These are phyloP conservation scores for Trichophyton verrucosum DNA, from an alignment of 2,329 filamentous ascomycete species.

Conservation along the genomic window DNA sequence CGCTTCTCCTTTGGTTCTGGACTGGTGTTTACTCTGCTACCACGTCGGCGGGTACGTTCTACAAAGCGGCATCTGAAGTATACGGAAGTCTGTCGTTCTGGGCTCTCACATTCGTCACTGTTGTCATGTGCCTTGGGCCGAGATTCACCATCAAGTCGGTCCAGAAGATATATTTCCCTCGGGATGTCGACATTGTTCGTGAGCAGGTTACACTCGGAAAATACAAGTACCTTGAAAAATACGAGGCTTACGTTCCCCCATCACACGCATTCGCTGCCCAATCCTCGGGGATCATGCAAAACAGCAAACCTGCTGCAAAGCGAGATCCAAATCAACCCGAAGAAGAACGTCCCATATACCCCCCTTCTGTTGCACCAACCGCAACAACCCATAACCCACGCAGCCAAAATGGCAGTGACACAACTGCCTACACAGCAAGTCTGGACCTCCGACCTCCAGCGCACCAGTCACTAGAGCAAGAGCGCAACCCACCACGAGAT, in stretches of 20 bases:
- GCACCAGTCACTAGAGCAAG: constrained; percentile 47
- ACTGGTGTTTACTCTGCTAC: constrained; percentile 72
- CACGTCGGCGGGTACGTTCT: constrained; percentile 52
- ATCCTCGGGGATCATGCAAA: constrained; percentile 27
- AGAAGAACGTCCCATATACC: constrained; percentile 84
- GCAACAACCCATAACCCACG: constrained; percentile 64
- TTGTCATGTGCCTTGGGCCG: constrained; percentile 72
- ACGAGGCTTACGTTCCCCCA: constrained; percentile 41
- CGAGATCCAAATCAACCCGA: constrained; percentile 61
- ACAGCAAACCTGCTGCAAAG: constrained; percentile 43
- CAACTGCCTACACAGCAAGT: constrained; percentile 67
- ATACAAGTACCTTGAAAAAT: constrained; percentile 59
- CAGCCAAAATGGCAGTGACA: constrained; percentile 86
- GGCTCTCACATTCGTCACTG: constrained; percentile 66
- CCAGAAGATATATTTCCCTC: constrained; percentile 88
- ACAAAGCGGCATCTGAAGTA: constrained; percentile 62
- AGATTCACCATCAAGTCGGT: constrained; percentile 75
- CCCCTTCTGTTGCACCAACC: constrained; percentile 71
- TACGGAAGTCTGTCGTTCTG: constrained; percentile 78
- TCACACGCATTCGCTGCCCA: constrained; percentile 23
- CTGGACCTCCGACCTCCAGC: constrained; percentile 35
- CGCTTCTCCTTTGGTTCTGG: constrained; percentile 86
- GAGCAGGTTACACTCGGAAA: constrained; percentile 77
- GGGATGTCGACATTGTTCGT: constrained; percentile 88
- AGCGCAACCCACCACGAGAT: constrained; percentile 47